Base-by-base conservation (phyloP, 345 rosid genomes). In the Brassica nigra region DNA sequence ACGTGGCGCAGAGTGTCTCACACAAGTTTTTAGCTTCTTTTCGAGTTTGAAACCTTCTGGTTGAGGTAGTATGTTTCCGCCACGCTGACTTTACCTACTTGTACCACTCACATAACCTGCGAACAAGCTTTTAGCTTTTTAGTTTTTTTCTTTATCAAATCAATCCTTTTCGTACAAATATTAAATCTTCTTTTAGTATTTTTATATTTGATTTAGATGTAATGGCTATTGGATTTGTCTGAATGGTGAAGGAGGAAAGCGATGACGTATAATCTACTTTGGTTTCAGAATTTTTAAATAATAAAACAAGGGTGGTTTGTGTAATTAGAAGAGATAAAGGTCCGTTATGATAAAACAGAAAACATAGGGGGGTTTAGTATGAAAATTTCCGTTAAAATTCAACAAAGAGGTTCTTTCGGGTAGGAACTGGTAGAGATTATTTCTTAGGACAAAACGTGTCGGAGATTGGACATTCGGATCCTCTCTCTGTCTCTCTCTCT, bases 381-480 rank as follows among this genome's bases (percentile, higher is more conserved):
- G 34, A 39, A 67, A 67, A 11, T 39, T 39, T 30, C 70, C 6
- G 70, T 66, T 66, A 39, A 66, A 23, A 20, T 20, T 39, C 54
- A 67, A 16, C 33, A 42, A 49, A 64, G 70, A 42, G 34, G 55
- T 12, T 39, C 57, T 23, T 39, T 11, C 54, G 54, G 15, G 57
- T 4, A 29, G 57, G 71, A 67, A 67, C 11, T 44, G 77, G 78
- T 76, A 58, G 73, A 58, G 63, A 63, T 76, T 62, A 71, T 74
- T 81, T 23, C 27, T 23, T 49, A 49, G 57, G 18, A 49, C 57
- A 49, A n/a, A 49, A 49, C 57, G 57, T 49, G 23, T 54, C 71
- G 84, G 80, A 76, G 84, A 81, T 81, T 76, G 84, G 37, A 49
- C 44, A 61, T 71, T 59, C 49, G 77, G 84, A 81, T 80, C 77